Evolutionary conservation across 805 yeast species (phyloP), one percentile per base, ranked within the genome.

Genomic region (Starmerella scarabaei): DNA sequence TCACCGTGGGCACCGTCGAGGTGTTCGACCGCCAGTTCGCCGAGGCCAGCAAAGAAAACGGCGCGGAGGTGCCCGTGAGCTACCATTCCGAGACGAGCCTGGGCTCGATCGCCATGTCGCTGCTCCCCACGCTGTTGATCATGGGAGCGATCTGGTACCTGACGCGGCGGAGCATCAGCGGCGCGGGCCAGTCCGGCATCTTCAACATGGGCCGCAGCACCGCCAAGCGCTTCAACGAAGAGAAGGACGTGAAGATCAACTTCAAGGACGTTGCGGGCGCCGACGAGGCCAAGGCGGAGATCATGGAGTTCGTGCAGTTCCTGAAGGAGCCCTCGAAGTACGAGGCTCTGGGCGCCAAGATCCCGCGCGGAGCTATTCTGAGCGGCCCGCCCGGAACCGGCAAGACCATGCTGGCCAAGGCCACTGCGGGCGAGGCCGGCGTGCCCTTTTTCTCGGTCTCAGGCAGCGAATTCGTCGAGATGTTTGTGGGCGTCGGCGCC

Each of bases 321-420:
- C 72, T 91, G 61, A 81, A 88, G 58, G 73, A 84, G 50, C 98
- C 99, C 8, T 68, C 70, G 41, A 83, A 85, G 58, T 91, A 86
- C 61, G 96, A 86, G 59, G 74, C 75, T 44, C 67, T 91, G 42
- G 99, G 99, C 30, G 99, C 97, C 30, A 83, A 85, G 59, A 91
- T 91, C 50, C 99, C 99, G 35, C 75, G 97, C 58, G 99, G 99
- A 52, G 98, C 98, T 8, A 83, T 91, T 44, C 66, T 91, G 42
- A 80, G 94, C 1, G 99, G 99, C 36, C 94, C 98, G 15, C 99
- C 99, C 37, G 99, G 99, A 66, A 91, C 98, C 8, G 99, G 99
- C 75, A 91, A 91, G 60, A 91, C 99, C 1, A 67, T 91, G 39
- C 65, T 91, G 37, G 99, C 99, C 11, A 88, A 84, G 58, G 99